phyloP scores from a whole-genome alignment of 371 early-diverging fungal genomes.

The Haplosporangium sp. region DNA sequence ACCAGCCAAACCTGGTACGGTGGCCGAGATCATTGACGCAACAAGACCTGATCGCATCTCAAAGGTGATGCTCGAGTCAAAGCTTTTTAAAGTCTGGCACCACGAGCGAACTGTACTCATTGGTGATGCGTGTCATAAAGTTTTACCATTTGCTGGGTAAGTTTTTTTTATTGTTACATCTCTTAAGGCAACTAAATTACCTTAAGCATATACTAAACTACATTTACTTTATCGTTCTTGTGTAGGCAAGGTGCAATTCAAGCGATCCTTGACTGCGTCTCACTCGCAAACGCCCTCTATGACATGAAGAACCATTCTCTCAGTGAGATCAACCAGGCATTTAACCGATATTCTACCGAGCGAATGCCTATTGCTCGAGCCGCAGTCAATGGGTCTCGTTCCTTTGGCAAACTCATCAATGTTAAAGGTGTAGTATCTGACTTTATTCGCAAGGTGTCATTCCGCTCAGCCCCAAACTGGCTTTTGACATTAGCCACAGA shows the following conservation, averaged over 20 bases:
- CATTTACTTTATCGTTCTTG: no score
- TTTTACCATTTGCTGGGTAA: slow-evolving; percentile 50
- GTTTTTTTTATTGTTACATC: neutral
- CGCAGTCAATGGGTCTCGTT: slow-evolving; percentile 27
- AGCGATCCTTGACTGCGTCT: slow-evolving; percentile 40
- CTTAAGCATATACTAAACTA: no score
- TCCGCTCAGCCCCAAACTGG: slow-evolving; percentile 39
- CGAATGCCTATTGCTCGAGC: slow-evolving; percentile 23
- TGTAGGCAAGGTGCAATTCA: slow-evolving; percentile 43
- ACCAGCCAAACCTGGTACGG: slow-evolving; percentile 43
- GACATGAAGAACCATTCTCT: slow-evolving; percentile 36
- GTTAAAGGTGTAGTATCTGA: slow-evolving; percentile 23
- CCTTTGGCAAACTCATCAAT: slow-evolving; percentile 32
- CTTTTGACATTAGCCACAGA: slow-evolving; percentile 28
- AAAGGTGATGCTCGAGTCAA: slow-evolving; percentile 53
- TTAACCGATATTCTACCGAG: slow-evolving; percentile 29
- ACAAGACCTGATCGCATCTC: slow-evolving; percentile 41
- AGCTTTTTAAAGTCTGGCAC: slow-evolving; percentile 48
- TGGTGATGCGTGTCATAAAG: slow-evolving; percentile 50
- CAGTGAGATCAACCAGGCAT: slow-evolving; percentile 29
- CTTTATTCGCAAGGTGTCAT: slow-evolving; percentile 42
- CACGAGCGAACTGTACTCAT: slow-evolving; percentile 47
- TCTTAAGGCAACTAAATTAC: no score
- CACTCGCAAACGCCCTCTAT: slow-evolving; percentile 43
- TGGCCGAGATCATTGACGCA: slow-evolving; percentile 43